phyloP scores from a whole-genome alignment of 2,329 filamentous ascomycete genomes.

The Plenodomus biglobosus region DNA sequence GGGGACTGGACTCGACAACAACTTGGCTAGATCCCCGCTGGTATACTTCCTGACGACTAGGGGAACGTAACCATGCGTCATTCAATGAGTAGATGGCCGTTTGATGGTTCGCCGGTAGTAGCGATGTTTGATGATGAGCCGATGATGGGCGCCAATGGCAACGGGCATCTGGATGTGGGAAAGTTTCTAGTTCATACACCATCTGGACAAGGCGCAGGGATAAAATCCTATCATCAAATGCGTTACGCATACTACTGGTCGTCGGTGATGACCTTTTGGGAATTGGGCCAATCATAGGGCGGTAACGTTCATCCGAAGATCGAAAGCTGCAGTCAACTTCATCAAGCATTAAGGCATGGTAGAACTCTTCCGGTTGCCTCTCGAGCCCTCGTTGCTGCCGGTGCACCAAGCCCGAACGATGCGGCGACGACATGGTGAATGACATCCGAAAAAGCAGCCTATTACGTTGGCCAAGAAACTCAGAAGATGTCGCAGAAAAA shows the following conservation, averaged over 20 bases:
- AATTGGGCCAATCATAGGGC: background rate
- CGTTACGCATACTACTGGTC: background rate
- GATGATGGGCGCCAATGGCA: background rate
- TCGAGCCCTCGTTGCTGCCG: background rate
- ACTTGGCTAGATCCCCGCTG: background rate
- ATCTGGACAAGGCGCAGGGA: background rate
- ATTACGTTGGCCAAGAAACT: background rate
- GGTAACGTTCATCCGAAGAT: background rate
- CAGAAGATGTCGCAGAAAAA: background rate
- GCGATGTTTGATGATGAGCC: background rate
- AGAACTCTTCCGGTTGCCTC: background rate
- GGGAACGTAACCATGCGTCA: background rate
- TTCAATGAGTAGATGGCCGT: too few species aligned
- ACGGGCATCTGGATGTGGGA: background rate
- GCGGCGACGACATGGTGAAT: background rate
- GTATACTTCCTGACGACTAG: background rate
- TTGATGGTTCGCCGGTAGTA: background rate
- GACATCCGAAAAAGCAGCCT: background rate
- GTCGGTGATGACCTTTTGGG: background rate
- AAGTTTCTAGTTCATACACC: background rate
- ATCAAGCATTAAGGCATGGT: background rate
- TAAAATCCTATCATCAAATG: background rate
- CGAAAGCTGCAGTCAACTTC: background rate
- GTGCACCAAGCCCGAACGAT: background rate
- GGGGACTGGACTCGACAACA: background rate